phyloP scores from a whole-genome alignment of 257 asterid species.

The Vinca minor region DNA sequence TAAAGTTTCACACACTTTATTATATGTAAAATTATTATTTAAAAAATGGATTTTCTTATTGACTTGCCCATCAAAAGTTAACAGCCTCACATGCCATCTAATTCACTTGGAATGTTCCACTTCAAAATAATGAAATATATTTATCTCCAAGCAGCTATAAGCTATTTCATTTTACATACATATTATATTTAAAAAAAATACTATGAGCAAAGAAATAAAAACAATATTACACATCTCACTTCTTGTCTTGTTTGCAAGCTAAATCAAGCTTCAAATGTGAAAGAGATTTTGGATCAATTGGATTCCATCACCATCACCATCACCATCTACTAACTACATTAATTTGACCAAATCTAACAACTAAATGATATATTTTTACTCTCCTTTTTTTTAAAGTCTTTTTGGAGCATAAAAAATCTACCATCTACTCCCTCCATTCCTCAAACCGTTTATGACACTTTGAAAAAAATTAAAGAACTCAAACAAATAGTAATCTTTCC shows the following conservation, averaged over 20 bases:
- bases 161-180: background rate
- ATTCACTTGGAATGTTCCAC: conserved; percentile 59
- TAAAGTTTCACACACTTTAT: too few relatives aligned
- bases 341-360: conserved; percentile 20
- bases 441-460: too few relatives aligned
- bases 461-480: too few relatives aligned
- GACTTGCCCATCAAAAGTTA: conserved; percentile 35
- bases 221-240: background rate
- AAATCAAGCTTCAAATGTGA: conserved; percentile 4
- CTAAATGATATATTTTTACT: background rate
- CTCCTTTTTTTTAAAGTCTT: background rate
- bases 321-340: background rate
- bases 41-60: background rate
- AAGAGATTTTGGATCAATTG: conserved; percentile 7
- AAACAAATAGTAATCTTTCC: too few relatives aligned
- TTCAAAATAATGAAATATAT: conserved; percentile 43
- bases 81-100: conserved; percentile 32
- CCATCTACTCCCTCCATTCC: accelerated
- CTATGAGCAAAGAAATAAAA: background rate
- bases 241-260: background rate
- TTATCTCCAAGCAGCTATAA: background rate
- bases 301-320: conserved; percentile 1
- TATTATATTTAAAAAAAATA: background rate
- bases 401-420: background rate
- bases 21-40: too few relatives aligned